Base-by-base conservation (phyloP, 768 basidiomycete species). In the Collybia mongolica region DNA sequence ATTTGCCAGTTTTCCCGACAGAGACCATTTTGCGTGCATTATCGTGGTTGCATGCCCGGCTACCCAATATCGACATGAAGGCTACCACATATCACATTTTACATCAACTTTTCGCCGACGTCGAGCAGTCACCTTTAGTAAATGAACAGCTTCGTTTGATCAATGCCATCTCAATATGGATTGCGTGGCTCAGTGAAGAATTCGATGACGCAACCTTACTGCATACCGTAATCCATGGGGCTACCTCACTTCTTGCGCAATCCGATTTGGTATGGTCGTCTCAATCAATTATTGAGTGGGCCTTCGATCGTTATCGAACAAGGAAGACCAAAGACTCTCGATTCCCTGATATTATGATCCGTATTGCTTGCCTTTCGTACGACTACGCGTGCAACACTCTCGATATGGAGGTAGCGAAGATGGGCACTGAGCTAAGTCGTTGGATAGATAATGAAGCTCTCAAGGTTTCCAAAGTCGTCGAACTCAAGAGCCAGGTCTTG, bases 141-240 rank as follows among this genome's bases (percentile, higher is more conserved):
- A 90, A 91, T 63, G 92, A 96, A 62, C 90, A 95, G 61, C 66
- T 83, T 36, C 83, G 95, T 11, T 69, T 86, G 23, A 61, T 94
- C 36, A 86, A 91, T 48, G 79, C 82, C 1, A 68, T 96, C 39
- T 82, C 81, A 22, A 66, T 98, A 23, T 86, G 90, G 77, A 74
- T 93, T 39, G 76, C 93, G 3, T 75, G 80, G 36, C 79, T 82
- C 50, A 65, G 72, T 39, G 62, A 74, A 22, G 74, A 79, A 39
- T 84, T 91, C 60, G 64, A 70, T 15, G 77, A 88, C 43, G 57
- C 71, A 0, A 79, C 79, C 1, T 69, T 95, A 7, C 75, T 95
- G 29, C 80, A 86, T 48, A 72, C 83, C 1, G 69, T 97, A 39
- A 74, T 86, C 39, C 82, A 84, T 37, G 86, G 90, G 7, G 75